phyloP scores from a whole-genome alignment of 257 asterid genomes.

The Sherardia arvensis region DNA sequence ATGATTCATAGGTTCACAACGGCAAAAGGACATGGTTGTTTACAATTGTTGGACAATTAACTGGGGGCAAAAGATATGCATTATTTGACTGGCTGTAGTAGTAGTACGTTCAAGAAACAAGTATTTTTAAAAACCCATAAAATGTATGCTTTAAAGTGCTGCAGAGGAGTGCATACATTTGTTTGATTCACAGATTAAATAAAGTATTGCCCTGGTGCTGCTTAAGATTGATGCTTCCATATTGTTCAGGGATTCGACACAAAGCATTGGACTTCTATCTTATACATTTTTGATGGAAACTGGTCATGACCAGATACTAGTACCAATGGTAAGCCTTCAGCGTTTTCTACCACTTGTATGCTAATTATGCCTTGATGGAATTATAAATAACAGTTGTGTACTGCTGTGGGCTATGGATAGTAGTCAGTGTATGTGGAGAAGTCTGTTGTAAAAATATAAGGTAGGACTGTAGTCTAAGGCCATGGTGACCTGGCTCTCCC shows the following conservation, averaged over 20 bases:
- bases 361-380: not conserved
- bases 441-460: not conserved
- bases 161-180: not conserved
- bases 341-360: slow-evolving; percentile 9
- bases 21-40: no score
- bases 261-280: slow-evolving; percentile 87
- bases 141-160: not conserved
- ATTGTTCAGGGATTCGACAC: slow-evolving; percentile 60
- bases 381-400: not conserved
- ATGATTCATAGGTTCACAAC: no score
- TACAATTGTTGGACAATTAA: not conserved
- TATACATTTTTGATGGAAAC: slow-evolving; percentile 75
- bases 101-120: not conserved
- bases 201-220: not conserved
- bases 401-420: not conserved
- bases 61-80: not conserved
- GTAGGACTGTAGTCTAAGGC: not conserved
- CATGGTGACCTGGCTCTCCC: not conserved
- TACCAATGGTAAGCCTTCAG: slow-evolving; percentile 76
- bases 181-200: not conserved
- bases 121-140: not conserved
- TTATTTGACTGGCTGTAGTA: not conserved
- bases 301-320: slow-evolving; percentile 76
- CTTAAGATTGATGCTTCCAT: slow-evolving; percentile 6
- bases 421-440: not conserved